Evolutionary conservation across 176 grass and related monocot species (phyloP).

Genomic region (Triticum aestivum): DNA sequence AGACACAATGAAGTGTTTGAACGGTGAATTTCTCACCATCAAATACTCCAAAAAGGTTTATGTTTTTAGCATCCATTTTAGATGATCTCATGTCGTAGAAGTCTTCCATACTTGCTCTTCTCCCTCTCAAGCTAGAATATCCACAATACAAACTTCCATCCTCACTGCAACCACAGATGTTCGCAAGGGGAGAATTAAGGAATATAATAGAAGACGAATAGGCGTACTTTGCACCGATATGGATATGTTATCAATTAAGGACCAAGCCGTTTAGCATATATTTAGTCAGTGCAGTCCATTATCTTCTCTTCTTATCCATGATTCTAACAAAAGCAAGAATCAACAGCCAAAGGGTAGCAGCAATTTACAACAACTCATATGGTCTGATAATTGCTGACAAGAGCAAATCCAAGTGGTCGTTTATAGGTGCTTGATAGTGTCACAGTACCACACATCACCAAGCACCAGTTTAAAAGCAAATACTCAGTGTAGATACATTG

Average conservation of each 20-base stretch:
- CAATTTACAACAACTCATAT: neutral
- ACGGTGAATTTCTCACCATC: conserved; percentile 55
- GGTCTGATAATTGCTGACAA: neutral
- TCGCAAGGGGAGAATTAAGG: conserved; percentile 27
- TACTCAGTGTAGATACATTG: neutral
- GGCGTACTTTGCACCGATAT: no score
- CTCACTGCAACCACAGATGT: conserved; percentile 56
- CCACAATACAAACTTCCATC: conserved; percentile 73
- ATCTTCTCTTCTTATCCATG: no score
- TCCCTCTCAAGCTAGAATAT: conserved; percentile 83
- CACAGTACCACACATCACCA: neutral
- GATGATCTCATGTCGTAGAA: conserved; percentile 70
- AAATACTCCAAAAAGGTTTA: conserved; percentile 84
- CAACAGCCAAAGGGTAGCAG: no score
- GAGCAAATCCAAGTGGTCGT: conserved; percentile 17
- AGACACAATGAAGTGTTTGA: neutral
- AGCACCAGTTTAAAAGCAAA: neutral
- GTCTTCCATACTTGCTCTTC: conserved; percentile 83
- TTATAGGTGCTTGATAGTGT: neutral
- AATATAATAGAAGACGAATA: conserved; percentile 17
- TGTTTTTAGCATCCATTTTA: conserved; percentile 50
- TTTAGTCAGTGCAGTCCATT: no score
- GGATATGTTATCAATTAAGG: no score
- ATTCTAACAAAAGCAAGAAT: no score
- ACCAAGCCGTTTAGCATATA: no score